Evolutionary conservation across 2,329 filamentous ascomycete genomes (phyloP).

Genomic region (Fusarium globosum): DNA sequence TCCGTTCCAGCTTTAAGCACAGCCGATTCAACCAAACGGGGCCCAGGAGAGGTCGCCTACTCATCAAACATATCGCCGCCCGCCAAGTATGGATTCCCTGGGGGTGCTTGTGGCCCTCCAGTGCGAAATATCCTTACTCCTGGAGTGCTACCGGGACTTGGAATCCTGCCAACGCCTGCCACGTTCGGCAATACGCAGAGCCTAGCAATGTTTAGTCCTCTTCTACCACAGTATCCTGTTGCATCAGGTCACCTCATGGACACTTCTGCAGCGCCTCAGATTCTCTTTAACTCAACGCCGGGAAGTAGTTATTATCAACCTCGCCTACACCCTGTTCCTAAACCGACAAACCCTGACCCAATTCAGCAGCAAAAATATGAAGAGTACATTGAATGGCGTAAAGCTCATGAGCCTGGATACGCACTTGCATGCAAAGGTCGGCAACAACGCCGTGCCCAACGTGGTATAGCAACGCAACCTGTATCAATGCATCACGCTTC

Average conservation of each 20-base stretch:
- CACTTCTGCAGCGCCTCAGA: background rate
- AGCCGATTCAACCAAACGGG: background rate
- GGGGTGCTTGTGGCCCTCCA: background rate
- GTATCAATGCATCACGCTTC: background rate
- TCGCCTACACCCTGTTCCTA: conserved; percentile 47
- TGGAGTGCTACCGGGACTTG: conserved; percentile 4
- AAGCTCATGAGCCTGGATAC: conserved; percentile 60
- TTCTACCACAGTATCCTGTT: conserved; percentile 6
- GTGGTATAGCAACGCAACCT: conserved; percentile 24
- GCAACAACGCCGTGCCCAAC: conserved; percentile 54
- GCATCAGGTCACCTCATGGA: background rate
- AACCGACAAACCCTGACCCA: conserved; percentile 56
- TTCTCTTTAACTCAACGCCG: conserved; percentile 2
- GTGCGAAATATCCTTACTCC: background rate
- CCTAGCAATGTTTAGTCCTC: background rate
- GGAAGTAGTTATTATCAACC: background rate
- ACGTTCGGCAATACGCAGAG: conserved; percentile 5
- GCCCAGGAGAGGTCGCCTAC: background rate
- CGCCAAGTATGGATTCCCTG: background rate
- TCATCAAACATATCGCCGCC: background rate
- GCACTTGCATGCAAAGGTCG: conserved; percentile 58
- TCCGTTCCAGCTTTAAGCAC: background rate
- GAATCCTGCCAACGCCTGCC: background rate
- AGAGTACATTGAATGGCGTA: conserved; percentile 61
- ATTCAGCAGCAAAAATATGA: conserved; percentile 59